Evolutionary conservation across 345 rosid genomes (phyloP).

Genomic region (Hevea brasiliensis): DNA sequence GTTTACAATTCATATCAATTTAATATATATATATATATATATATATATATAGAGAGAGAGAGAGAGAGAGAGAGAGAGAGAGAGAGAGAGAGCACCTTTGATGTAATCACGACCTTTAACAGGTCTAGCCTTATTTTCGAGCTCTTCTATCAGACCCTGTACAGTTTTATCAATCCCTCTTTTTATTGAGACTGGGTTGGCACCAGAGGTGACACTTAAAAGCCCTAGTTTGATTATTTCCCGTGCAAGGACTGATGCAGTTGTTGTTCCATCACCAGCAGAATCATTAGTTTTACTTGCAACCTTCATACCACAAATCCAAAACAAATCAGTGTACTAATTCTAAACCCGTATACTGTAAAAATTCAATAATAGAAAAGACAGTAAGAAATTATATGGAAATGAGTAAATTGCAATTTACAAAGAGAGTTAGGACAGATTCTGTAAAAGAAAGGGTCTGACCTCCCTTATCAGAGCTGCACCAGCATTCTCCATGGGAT

Average conservation of each 20-base stretch:
- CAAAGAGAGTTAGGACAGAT: neutral
- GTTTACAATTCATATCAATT: too few relatives aligned
- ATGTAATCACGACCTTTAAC: slow-evolving; percentile 89
- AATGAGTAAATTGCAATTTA: neutral
- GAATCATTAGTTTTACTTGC: slow-evolving; percentile 98
- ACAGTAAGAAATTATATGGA: neutral
- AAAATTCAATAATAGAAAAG: neutral
- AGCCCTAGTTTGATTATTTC: slow-evolving; percentile 89
- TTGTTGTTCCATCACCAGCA: slow-evolving; percentile 98
- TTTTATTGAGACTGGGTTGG: slow-evolving; percentile 87
- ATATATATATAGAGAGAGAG: too few relatives aligned
- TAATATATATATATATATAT: too few relatives aligned
- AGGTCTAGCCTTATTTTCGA: slow-evolving; percentile 81
- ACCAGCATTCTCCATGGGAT: slow-evolving; percentile 98
- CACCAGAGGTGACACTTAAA: slow-evolving; percentile 91
- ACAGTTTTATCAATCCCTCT: slow-evolving; percentile 93
- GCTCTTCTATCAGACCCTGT: slow-evolving; percentile 66
- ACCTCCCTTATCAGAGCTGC: slow-evolving; percentile 99
- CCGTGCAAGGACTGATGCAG: slow-evolving; percentile 89
- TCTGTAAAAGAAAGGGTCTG: slow-evolving; percentile 8
- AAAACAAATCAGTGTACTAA: neutral
- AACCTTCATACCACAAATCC: slow-evolving; percentile 47
- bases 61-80: too few relatives aligned
- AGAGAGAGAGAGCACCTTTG: too few relatives aligned
- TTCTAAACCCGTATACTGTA: neutral